Base-by-base conservation (phyloP, 495 filamentous ascomycete genomes). In the Platismatia glauca region DNA sequence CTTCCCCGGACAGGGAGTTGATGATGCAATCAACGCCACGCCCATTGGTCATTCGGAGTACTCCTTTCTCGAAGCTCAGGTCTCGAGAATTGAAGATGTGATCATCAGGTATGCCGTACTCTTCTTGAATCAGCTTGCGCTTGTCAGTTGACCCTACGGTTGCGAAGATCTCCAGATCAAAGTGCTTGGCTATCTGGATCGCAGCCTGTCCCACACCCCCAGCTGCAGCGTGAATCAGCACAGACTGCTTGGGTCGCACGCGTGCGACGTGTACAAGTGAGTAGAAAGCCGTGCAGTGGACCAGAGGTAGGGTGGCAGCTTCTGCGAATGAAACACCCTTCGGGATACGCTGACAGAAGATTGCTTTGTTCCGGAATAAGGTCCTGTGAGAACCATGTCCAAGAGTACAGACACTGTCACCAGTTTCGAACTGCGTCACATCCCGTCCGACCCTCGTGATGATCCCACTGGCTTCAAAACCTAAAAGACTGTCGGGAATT, bases 1-100 rank as follows among this genome's bases (percentile, higher is more conserved):
- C 62, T 24, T 82, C 76, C 0, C 78, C 77, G 0, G 71, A 61
- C 11, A 80, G 58, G 0, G 77, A 77, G 66, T 83, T 84, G 12
- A 86, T 67, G 3, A 86, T 73, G 6, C 81, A 69, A 57, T 87
- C 82, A 4, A 86, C 82, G 0, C 86, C 85, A 4, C 69, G 59
- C 2, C 75, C 75, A 0, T 74, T 62, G 0, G 84, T 88, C 46
- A 73, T 70, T 29, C 75, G 66, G 55, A 80, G 73, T 22, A 85
- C 64, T 22, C 76, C 77, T 41, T 75, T 69, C 0, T 70, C 69
- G 58, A 84, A 85, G 4, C 69, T 71, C 5, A 73, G 64, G 41
- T 80, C 76, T 44, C 76, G 70, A 57, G 74, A 81, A 37, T 76
- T 76, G 68, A 86, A 81, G 7, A 84, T 78, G 20, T 73, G 74